Conservation (phyloP, 495 filamentous ascomycete species). For the Penicillium atrosanguineum region DNA sequence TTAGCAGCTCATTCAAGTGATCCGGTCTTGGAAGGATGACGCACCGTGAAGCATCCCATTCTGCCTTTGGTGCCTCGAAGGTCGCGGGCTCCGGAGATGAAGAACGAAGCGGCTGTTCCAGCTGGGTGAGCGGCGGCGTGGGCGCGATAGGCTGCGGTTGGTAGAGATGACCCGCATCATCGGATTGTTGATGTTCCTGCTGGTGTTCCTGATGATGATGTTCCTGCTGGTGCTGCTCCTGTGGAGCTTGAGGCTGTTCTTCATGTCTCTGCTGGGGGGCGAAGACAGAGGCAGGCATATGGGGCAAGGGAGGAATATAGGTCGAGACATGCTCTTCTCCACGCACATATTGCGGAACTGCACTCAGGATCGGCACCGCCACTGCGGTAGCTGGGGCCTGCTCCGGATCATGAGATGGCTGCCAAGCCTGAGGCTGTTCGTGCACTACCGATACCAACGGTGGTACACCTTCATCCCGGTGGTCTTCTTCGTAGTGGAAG, state of each 20-base stretch:
- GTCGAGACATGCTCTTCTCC: slow-evolving; percentile 43
- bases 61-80: slow-evolving; percentile 52
- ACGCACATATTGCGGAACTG: slow-evolving; percentile 45
- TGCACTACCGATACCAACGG: slow-evolving; percentile 1
- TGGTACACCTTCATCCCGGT: slow-evolving; percentile 4
- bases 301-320: slow-evolving; percentile 25
- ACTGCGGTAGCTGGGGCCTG: neutral
- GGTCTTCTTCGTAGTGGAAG: slow-evolving; percentile 5
- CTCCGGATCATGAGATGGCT: neutral
- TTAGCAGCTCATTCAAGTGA: slow-evolving; percentile 16
- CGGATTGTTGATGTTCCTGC: neutral
- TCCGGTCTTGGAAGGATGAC: slow-evolving; percentile 8
- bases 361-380: slow-evolving; percentile 28
- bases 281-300: slow-evolving; percentile 11
- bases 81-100: slow-evolving; percentile 32
- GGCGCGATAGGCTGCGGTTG: slow-evolving; percentile 40
- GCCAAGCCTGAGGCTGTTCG: neutral
- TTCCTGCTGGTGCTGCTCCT: slow-evolving; percentile 6
- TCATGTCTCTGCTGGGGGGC: slow-evolving; percentile 9
- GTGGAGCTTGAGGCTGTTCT: slow-evolving; percentile 4
- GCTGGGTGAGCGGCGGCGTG: slow-evolving; percentile 23
- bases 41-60: slow-evolving; percentile 70
- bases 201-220: neutral
- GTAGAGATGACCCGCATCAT: slow-evolving; percentile 13
- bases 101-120: slow-evolving; percentile 36